Evolutionary conservation across 306 rosid species (phyloP), one percentile per base, ranked within the genome.

Genomic region (Prinsepia uniflora): DNA sequence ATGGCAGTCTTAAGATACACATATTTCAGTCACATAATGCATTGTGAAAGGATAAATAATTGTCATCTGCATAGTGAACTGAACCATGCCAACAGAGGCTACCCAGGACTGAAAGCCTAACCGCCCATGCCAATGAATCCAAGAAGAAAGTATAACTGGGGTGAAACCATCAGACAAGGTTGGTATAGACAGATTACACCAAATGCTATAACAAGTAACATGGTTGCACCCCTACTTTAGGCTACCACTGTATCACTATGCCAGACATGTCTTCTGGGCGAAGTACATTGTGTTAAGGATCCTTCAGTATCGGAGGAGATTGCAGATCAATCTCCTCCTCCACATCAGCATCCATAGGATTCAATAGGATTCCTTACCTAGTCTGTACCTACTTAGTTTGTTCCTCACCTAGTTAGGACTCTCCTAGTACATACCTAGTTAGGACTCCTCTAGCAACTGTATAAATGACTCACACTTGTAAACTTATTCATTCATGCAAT

Each of bases 81-180:
- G 30, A 67, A 50, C 34, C 47, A 10, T 49, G 45, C 55, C 55
- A 49, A 5, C 34, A 34, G 47, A 10, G 36, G 11, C n/a, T 49
- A 10, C 14, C 19, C 10, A 17, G n/a, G 36, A 67, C 46, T 15
- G 10, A 22, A 48, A 48, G 58, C 45, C 30, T 67, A 15, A 67
- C 46, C 46, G 40, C 68, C 70, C 55, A 65, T 45, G 55, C 41
- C 22, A 34, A 48, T 15, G 10, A 17, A 40, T 24, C 12, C 30
- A 52, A 67, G 12, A 8, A 66, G 58, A 47, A 54, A 48, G 8
- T 48, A 15, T 67, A 66, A 66, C 70, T 34, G n/a, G 43, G 41
- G 50, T 17, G 34, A 10, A 49, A 49, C 41, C 45, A 49, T 34
- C 42, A 67, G 54, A 17, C 59, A 49, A 49, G 19, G 71, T 48